Evolutionary conservation across 192 early-diverging fungal genomes (phyloP).

Genomic region (Entophlyctis luteolus): DNA sequence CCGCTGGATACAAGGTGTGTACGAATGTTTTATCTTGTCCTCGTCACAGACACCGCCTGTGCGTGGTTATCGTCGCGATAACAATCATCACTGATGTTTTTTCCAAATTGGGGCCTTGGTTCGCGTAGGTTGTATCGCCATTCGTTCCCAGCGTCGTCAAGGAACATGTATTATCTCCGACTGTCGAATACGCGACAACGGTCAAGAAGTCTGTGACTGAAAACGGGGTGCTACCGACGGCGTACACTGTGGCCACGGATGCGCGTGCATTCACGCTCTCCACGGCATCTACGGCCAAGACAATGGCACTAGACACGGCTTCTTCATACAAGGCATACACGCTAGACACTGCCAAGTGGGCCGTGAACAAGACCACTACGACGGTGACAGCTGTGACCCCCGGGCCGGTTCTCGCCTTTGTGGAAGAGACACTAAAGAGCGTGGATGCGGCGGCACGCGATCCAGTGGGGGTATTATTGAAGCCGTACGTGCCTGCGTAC

Average conservation of each 20-base stretch:
- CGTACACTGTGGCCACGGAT: neutral
- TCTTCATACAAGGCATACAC: constrained; percentile 12
- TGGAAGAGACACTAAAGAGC: constrained; percentile 23
- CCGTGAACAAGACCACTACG: constrained; percentile 44
- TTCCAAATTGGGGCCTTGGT: too few species aligned
- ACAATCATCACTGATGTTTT: too few species aligned
- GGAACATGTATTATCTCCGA: constrained; percentile 1
- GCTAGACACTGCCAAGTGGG: constrained; percentile 36
- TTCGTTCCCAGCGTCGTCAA: constrained; percentile 14
- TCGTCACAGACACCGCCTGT: too few species aligned
- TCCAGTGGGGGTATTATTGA: constrained; percentile 45
- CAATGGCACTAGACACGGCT: constrained; percentile 6
- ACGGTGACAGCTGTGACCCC: constrained; percentile 50
- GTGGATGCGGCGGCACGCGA: constrained; percentile 34
- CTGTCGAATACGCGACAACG: constrained; percentile 4
- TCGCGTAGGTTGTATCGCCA: constrained; percentile 16
- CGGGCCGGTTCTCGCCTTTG: constrained; percentile 37
- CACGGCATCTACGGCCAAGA: neutral
- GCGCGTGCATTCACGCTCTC: neutral
- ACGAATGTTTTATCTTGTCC: too few species aligned
- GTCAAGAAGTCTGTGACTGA: constrained; percentile 35
- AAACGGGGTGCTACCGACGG: constrained; percentile 36
- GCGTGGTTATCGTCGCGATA: too few species aligned
- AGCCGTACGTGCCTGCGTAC: constrained; percentile 44
- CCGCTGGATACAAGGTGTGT: neutral